Conservation (phyloP, 129 eudicot species). For the Sambucus nigra region DNA sequence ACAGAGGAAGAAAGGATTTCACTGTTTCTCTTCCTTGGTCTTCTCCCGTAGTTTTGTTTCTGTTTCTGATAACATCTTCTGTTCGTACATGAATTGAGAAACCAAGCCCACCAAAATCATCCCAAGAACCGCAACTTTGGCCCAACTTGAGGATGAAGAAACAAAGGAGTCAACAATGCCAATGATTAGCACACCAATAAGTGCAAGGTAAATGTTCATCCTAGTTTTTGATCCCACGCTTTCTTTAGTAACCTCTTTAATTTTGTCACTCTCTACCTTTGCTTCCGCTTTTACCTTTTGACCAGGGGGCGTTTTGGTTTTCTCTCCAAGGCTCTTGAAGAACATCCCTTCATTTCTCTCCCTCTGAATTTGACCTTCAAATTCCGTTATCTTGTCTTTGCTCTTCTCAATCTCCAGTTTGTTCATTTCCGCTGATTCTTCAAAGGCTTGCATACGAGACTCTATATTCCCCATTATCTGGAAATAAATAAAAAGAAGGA, state of each 20-base stretch:
- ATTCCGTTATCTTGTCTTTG: conserved; percentile 48
- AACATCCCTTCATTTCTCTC: conserved; percentile 70
- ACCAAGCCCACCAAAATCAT: conserved; percentile 55
- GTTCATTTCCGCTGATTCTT: conserved; percentile 57
- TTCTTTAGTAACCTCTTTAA: conserved; percentile 37
- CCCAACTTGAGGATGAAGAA: conserved; percentile 51
- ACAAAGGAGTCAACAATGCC: conserved; percentile 48
- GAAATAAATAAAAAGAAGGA: conserved; percentile 12
- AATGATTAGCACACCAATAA: conserved; percentile 49
- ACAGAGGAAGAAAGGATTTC: conserved; percentile 15
- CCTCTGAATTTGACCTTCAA: conserved; percentile 57
- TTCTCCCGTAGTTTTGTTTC: conserved; percentile 20
- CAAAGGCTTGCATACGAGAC: conserved; percentile 74
- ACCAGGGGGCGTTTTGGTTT: not conserved
- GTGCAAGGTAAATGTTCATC: conserved; percentile 62
- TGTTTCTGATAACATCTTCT: conserved; percentile 47
- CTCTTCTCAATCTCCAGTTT: conserved; percentile 58
- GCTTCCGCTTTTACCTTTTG: conserved; percentile 47
- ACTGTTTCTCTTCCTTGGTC: conserved; percentile 33
- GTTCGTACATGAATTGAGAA: conserved; percentile 70
- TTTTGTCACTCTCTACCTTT: conserved; percentile 38
- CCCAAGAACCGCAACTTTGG: conserved; percentile 54
- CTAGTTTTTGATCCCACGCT: conserved; percentile 52
- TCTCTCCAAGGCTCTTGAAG: conserved; percentile 46
- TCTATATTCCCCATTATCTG: conserved; percentile 91